These are phyloP conservation scores for Colletotrichum tabaci DNA, from an alignment of 2,329 filamentous ascomycete species.

Conservation along the genomic window DNA sequence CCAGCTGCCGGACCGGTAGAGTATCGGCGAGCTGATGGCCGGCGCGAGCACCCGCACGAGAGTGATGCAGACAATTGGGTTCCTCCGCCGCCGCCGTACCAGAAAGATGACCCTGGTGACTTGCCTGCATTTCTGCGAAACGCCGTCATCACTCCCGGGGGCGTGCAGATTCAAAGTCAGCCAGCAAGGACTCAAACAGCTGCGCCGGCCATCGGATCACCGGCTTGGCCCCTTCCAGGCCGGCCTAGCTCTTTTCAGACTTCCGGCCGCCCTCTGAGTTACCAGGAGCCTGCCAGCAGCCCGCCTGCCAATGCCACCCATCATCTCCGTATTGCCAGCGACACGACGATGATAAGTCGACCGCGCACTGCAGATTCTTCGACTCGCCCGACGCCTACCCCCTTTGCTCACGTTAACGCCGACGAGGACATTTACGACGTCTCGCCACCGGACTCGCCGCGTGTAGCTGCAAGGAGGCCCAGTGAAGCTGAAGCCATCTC, in stretches of 20 bases:
- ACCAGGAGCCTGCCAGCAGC: constrained; percentile 23
- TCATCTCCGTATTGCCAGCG: constrained; percentile 40
- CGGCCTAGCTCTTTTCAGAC: constrained; percentile 20
- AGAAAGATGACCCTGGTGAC: constrained; percentile 73
- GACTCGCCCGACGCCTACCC: constrained; percentile 30
- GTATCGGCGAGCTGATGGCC: constrained; percentile 78
- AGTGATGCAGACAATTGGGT: constrained; percentile 93
- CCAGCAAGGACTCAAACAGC: constrained; percentile 45
- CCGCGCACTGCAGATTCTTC: constrained; percentile 33
- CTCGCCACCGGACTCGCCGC: constrained; percentile 62
- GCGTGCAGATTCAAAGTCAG: constrained; percentile 45
- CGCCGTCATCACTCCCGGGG: constrained; percentile 56
- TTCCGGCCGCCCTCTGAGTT: constrained; percentile 40
- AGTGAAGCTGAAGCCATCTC: neutral
- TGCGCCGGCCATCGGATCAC: constrained; percentile 34
- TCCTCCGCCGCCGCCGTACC: constrained; percentile 86
- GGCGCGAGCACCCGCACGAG: constrained; percentile 83
- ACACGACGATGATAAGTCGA: constrained; percentile 33
- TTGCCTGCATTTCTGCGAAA: constrained; percentile 70
- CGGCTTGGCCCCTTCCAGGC: constrained; percentile 39
- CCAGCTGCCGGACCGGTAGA: constrained; percentile 68
- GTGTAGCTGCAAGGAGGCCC: constrained; percentile 41
- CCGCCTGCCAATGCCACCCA: constrained; percentile 20
- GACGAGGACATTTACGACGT: constrained; percentile 64
- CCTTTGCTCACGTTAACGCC: constrained; percentile 43